phyloP scores from a whole-genome alignment of 1,139 yeast species.

The Sugiyamaella novakii region DNA sequence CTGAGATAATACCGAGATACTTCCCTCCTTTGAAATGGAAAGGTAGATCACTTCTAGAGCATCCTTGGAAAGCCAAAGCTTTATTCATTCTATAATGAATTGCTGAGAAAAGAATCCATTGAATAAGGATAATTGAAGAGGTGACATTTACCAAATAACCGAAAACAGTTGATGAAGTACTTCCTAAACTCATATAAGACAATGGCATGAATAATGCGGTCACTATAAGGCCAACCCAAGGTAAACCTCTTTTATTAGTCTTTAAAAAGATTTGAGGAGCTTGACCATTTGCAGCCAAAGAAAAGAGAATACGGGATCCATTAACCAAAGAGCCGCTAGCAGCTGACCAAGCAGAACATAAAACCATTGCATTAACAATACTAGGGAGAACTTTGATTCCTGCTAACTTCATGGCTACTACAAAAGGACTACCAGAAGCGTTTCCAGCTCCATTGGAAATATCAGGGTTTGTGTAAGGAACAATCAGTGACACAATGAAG shows the following conservation, averaged over 20 bases:
- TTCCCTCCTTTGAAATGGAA: conserved; percentile 68
- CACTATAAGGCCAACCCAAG: conserved; percentile 62
- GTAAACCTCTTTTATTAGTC: conserved; percentile 75
- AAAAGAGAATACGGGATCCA: conserved; percentile 78
- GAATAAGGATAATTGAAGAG: conserved; percentile 79
- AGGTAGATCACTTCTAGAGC: conserved; percentile 65
- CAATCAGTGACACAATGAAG: conserved; percentile 61
- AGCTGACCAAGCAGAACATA: conserved; percentile 69
- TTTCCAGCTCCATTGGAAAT: conserved; percentile 50
- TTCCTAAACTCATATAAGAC: conserved; percentile 68
- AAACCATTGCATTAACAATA: conserved; percentile 70
- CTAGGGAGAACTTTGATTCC: conserved; percentile 65
- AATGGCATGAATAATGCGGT: conserved; percentile 65
- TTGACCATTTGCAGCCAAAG: conserved; percentile 78
- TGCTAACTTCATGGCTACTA: conserved; percentile 61
- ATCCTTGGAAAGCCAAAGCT: conserved; percentile 68
- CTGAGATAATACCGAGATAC: conserved; percentile 17
- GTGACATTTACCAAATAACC: conserved; percentile 82
- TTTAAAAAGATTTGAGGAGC: conserved; percentile 76
- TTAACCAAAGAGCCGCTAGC: conserved; percentile 79
- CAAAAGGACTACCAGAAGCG: conserved; percentile 71
- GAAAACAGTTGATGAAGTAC: conserved; percentile 66
- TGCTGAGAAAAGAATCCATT: conserved; percentile 78
- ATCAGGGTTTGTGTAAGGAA: conserved; percentile 57
- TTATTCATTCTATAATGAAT: conserved; percentile 78